Conservation (phyloP, 768 basidiomycete genomes). For the Boletus patriciae region DNA sequence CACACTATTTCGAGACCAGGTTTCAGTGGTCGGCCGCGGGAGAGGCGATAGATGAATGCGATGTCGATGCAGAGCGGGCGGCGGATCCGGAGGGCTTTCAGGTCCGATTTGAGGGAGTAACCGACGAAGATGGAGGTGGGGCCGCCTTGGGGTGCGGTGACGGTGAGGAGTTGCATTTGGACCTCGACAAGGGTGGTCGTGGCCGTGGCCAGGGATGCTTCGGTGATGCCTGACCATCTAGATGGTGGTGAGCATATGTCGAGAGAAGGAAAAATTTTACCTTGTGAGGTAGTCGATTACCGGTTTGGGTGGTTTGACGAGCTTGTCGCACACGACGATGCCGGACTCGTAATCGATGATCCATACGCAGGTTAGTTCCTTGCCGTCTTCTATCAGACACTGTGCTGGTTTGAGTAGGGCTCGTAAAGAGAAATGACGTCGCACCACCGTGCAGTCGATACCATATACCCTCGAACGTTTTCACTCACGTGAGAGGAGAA, state of each 20-base stretch:
- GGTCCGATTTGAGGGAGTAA: constrained; percentile 92
- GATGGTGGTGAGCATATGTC: not conserved
- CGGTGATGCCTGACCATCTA: constrained; percentile 94
- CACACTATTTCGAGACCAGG: too few species aligned
- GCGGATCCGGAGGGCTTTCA: constrained; percentile 81
- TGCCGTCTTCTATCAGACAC: constrained; percentile 90
- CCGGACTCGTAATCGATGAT: constrained; percentile 78
- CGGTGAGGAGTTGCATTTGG: constrained; percentile 63
- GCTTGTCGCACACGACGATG: constrained; percentile 89
- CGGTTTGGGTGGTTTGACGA: constrained; percentile 85
- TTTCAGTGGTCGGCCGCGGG: too few species aligned
- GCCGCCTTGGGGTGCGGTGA: constrained; percentile 52
- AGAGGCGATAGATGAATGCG: constrained; percentile 86
- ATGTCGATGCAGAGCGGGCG: constrained; percentile 93
- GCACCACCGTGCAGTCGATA: constrained; percentile 96
- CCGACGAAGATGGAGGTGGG: too few species aligned
- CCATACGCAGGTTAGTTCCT: constrained; percentile 83
- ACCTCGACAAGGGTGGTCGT: constrained; percentile 81
- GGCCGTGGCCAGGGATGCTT: constrained; percentile 60
- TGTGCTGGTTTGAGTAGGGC: constrained; percentile 31
- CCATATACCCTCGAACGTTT: constrained; percentile 63
- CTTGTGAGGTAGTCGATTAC: constrained; percentile 89
- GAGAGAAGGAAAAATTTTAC: constrained; percentile 36
- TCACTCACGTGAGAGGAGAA: constrained; percentile 33
- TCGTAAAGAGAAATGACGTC: constrained; percentile 14